Evolutionary conservation across 331 rosid species (phyloP).

Genomic region (Acacia pycnantha): DNA sequence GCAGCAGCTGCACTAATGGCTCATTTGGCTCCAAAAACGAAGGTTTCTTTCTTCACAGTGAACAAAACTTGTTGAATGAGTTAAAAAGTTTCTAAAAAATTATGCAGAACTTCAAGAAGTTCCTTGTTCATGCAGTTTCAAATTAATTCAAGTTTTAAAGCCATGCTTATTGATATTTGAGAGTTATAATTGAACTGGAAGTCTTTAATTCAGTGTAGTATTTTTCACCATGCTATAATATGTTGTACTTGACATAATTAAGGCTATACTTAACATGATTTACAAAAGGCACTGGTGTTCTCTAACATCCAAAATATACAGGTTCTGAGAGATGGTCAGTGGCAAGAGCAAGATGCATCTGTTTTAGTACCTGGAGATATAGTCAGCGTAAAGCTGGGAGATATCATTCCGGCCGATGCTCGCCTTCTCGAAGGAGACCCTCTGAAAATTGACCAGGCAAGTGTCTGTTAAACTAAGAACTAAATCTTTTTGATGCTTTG

Average conservation of each 20-base stretch:
- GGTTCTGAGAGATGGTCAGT: conserved; percentile 86
- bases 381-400: conserved; percentile 85
- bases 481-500: background rate
- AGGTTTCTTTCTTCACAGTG: conserved; percentile 36
- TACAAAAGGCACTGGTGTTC: background rate
- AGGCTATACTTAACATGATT: background rate
- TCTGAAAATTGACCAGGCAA: conserved; percentile 84
- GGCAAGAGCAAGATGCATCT: conserved; percentile 83
- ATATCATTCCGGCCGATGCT: conserved; percentile 90
- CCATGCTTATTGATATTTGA: background rate
- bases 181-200: background rate
- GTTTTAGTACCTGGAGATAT: conserved; percentile 87
- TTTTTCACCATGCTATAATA: too few relatives aligned
- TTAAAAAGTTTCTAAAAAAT: background rate
- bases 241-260: too few relatives aligned
- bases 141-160: background rate
- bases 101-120: background rate
- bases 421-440: conserved; percentile 90
- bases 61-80: conserved; percentile 1
- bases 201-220: too few relatives aligned
- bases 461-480: conserved; percentile 20
- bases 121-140: background rate
- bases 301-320: conserved; percentile 31
- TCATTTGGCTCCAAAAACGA: conserved; percentile 79
- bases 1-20: conserved; percentile 89